phyloP scores from a whole-genome alignment of 345 rosid species.

The Melaleuca quinquenervia region DNA sequence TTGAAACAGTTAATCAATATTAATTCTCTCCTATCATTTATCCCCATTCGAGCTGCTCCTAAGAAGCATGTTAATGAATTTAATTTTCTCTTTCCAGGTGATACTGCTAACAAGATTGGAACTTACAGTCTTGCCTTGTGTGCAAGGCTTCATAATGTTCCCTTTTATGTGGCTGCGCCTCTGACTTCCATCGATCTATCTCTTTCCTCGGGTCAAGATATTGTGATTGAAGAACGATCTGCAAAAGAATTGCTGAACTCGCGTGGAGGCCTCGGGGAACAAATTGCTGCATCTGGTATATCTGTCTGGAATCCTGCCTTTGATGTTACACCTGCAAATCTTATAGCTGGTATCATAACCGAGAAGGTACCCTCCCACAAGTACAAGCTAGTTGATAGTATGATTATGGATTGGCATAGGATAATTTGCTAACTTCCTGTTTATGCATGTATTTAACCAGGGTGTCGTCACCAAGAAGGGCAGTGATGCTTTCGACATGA shows the following conservation, averaged over 20 bases:
- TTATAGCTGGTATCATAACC: slow-evolving; percentile 71
- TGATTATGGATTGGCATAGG: not conserved
- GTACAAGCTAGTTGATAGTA: not conserved
- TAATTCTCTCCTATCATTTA: not conserved
- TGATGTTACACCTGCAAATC: slow-evolving; percentile 78
- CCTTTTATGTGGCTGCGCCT: slow-evolving; percentile 90
- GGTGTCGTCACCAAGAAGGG: slow-evolving; percentile 58
- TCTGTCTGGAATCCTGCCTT: slow-evolving; percentile 95
- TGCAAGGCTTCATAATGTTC: slow-evolving; percentile 59
- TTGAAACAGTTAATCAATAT: not conserved
- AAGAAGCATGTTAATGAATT: not conserved
- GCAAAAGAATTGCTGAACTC: slow-evolving; percentile 64
- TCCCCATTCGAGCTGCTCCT: not conserved
- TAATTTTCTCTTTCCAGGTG: slow-evolving; percentile 31
- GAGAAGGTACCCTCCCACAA: slow-evolving; percentile 46
- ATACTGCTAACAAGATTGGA: slow-evolving; percentile 97
- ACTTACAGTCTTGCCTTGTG: slow-evolving; percentile 88
- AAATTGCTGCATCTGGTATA: slow-evolving; percentile 90
- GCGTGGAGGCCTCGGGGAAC: slow-evolving; percentile 91
- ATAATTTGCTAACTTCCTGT: not conserved
- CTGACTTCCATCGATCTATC: slow-evolving; percentile 76
- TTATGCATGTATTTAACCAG: slow-evolving; percentile 17
- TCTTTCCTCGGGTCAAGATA: slow-evolving; percentile 65
- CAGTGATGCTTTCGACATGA: slow-evolving; percentile 39
- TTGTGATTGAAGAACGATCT: slow-evolving; percentile 76